Evolutionary conservation across 2,329 filamentous ascomycete genomes (phyloP), one percentile per base, ranked within the genome.

Genomic region (Ceratocystis eucalypticola): DNA sequence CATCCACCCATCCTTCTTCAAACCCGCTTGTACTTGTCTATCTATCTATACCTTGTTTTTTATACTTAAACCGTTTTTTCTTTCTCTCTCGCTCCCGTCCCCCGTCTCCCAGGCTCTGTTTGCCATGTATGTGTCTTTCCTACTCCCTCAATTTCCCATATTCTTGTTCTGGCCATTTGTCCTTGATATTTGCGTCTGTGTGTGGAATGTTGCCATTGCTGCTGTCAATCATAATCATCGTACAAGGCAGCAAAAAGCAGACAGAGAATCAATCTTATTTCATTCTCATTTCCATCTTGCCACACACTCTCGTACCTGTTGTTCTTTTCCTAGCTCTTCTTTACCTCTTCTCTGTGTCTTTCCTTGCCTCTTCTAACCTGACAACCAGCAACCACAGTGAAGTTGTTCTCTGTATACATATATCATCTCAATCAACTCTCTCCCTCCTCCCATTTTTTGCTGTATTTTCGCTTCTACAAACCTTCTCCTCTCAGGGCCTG

Each of bases 11-110:
- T 20, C 17, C 53, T 57, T 28, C 25, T 41, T 41, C 37, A 41
- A 41, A 30, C 22, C 53, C 22, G 22, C 22, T 57, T 57, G 53
- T 57, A 57, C 28, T 57, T 57, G 53, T 57, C 53, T 57, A 57
- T 57, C 53, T 57, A 57, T 57, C 53, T 57, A 57, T 57, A 57
- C 53, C 53, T 57, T 33, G 22, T 57, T 57, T 57, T 57, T 30
- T 33, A 8, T 25, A n/a, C 48, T n/a, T 20, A 17, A 12, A 30
- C 30, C 17, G 57, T 55, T 65, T 41, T 65, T 17, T 55, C 37
- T 65, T 22, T 25, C 20, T 44, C 20, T 41, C 20, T 41, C 37
- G 10, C 37, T 41, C 37, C 10, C 37, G 37, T 15, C 37, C 37
- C 12, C 37, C 3, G 12, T 41, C 37, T 41, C 37, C 37, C 37